Percentiles rank a stretch among this genome's conserved stretches.
Conservation (phyloP, 345 rosid genomes). For the Heritiera fomes region DNA sequence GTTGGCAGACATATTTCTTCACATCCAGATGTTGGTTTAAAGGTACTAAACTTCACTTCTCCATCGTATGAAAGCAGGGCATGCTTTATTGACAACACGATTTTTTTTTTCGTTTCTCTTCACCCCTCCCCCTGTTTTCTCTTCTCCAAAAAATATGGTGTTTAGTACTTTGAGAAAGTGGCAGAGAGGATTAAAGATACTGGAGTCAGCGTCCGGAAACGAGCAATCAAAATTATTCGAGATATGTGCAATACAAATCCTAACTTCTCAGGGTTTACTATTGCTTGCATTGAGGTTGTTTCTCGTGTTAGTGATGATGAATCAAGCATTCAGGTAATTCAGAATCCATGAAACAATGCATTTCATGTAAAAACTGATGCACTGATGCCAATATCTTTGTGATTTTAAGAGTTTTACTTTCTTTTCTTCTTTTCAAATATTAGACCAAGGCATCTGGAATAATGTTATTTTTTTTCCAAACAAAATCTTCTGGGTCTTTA, state of each 20-base stretch:
- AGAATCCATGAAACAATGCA: conserved; percentile 17
- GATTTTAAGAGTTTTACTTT: neutral
- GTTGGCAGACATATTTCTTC: conserved; percentile 98
- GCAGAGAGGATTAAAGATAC: conserved; percentile 99
- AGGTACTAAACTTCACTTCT: conserved; percentile 48
- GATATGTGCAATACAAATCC: conserved; percentile 94
- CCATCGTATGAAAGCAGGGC: conserved; percentile 18
- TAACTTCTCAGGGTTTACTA: conserved; percentile 81
- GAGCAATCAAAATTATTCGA: conserved; percentile 91
- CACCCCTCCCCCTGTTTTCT: neutral
- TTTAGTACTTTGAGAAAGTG: conserved; percentile 95
- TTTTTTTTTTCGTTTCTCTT: neutral
- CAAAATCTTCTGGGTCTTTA: neutral
- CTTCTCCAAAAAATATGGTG: conserved; percentile 9
- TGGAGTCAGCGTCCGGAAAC: conserved; percentile 96
- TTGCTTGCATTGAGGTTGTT: conserved; percentile 89
- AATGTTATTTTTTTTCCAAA: neutral
- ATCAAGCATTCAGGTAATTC: conserved; percentile 88
- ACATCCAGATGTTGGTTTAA: conserved; percentile 92
- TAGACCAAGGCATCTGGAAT: neutral
- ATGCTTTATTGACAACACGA: conserved; percentile 16
- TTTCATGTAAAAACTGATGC: neutral
- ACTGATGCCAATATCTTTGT: neutral
- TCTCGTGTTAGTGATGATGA: conserved; percentile 97
- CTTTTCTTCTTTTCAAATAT: neutral